Evolutionary conservation across 2,329 filamentous ascomycete genomes (phyloP).

Genomic region (Fusarium sp.): DNA sequence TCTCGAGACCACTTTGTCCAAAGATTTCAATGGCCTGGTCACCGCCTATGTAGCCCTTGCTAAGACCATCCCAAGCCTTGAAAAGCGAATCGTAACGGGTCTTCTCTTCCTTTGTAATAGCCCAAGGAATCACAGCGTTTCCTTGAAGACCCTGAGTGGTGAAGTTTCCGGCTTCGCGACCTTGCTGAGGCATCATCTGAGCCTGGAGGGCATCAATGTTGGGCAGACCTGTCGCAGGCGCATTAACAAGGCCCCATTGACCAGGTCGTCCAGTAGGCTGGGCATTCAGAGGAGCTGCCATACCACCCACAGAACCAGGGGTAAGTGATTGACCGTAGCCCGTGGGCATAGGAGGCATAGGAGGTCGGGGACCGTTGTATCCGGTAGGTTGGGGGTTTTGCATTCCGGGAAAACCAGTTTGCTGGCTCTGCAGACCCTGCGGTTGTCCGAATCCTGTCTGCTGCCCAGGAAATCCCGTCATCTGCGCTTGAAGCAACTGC

Average conservation of each 20-base stretch:
- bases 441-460: conserved; percentile 70
- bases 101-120: conserved; percentile 98
- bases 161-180: conserved; percentile 84
- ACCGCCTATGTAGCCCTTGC: conserved; percentile 91
- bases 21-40: conserved; percentile 97
- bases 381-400: conserved; percentile 77
- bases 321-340: conserved; percentile 66
- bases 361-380: conserved; percentile 86
- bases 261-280: conserved; percentile 94
- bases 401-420: conserved; percentile 75
- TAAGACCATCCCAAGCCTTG: conserved; percentile 94
- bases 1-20: conserved; percentile 92
- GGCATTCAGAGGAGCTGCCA: conserved; percentile 78
- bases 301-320: conserved; percentile 69
- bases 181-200: conserved; percentile 97
- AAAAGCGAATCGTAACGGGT: conserved; percentile 95
- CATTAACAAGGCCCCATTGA: conserved; percentile 98
- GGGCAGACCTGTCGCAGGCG: conserved; percentile 86
- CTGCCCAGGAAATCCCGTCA: conserved; percentile 74
- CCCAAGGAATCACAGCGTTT: conserved; percentile 97
- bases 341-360: conserved; percentile 84
- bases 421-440: conserved; percentile 71
- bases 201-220: conserved; percentile 94
- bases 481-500: conserved; percentile 72
- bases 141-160: conserved; percentile 89